Conservation (phyloP, 2,329 filamentous ascomycete species). For the Immersiporthe knoxdaviesiana region DNA sequence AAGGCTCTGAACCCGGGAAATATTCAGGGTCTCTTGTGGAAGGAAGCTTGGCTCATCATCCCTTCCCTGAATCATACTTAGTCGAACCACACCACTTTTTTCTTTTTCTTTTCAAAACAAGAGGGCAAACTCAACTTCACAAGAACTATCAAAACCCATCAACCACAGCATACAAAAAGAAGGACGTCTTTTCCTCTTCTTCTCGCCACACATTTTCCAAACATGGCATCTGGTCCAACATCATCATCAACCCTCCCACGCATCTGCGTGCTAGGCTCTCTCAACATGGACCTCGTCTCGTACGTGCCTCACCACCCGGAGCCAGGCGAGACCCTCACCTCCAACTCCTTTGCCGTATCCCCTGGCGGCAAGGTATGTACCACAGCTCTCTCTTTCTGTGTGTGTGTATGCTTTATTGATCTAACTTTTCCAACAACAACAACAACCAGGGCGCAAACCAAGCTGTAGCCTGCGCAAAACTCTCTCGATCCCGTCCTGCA, state of each 20-base stretch:
- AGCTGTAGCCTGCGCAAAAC: conserved; percentile 83
- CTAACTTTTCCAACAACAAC: not conserved
- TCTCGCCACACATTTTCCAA: not conserved
- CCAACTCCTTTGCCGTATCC: conserved; percentile 75
- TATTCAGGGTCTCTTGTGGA: too few relatives aligned
- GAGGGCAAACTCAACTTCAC: not conserved
- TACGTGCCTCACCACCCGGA: conserved; percentile 81
- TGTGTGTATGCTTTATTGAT: not conserved
- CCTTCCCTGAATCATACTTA: not conserved
- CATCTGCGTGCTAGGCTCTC: conserved; percentile 87
- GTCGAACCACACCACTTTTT: not conserved
- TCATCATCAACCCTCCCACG: conserved; percentile 41
- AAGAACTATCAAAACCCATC: not conserved
- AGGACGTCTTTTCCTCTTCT: not conserved
- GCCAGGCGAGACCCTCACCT: conserved; percentile 85
- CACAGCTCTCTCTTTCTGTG: not conserved
- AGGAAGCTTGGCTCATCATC: not conserved
- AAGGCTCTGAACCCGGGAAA: too few relatives aligned
- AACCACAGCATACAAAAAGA: not conserved
- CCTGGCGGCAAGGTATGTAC: conserved; percentile 76
- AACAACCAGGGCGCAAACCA: conserved; percentile 78
- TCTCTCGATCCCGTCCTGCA: conserved; percentile 60
- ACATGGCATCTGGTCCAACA: conserved; percentile 29
- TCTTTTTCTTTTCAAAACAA: too few relatives aligned
- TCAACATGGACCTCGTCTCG: conserved; percentile 93